A percentile compares a stretch with the other conserved stretches of the same genome.
Conservation (phyloP, 148 eudicot species). For the Dysphania ambrosioides region DNA sequence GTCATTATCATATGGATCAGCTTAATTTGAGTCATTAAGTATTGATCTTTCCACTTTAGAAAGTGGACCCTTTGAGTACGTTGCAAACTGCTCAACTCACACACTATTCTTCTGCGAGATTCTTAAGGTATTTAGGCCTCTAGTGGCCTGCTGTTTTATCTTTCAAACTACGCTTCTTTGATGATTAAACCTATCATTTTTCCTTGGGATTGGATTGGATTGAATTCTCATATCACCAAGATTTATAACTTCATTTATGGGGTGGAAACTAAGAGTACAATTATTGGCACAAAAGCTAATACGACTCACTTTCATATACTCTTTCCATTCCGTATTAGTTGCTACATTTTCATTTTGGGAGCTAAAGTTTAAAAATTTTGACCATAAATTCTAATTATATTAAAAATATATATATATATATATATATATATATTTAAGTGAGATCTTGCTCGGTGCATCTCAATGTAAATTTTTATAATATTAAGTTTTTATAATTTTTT, state of each 20-base stretch:
- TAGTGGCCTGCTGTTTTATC: slow-evolving; percentile 9
- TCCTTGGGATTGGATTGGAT: background rate
- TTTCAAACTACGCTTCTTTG: slow-evolving; percentile 1
- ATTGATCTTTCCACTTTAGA: slow-evolving; percentile 16
- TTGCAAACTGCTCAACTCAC: background rate
- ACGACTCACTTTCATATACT: no score
- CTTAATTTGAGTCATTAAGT: background rate
- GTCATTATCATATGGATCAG: slow-evolving; percentile 21
- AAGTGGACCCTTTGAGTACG: slow-evolving; percentile 18
- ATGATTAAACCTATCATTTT: background rate
- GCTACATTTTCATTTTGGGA: no score
- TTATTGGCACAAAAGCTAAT: no score
- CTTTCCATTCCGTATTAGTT: no score
- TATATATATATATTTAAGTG: no score
- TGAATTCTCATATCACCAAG: slow-evolving; percentile 16
- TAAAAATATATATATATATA: no score
- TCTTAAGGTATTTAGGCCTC: background rate
- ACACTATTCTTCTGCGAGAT: background rate
- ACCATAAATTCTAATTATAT: no score
- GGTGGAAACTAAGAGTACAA: background rate
- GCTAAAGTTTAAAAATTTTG: no score
- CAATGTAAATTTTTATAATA: no score
- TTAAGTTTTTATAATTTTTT: no score
- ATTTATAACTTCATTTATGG: no score
- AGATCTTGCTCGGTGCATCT: no score